Evolutionary conservation across 2,329 filamentous ascomycete genomes (phyloP), one percentile per base, ranked within the genome.

Genomic region (Diaporthe humulicola): DNA sequence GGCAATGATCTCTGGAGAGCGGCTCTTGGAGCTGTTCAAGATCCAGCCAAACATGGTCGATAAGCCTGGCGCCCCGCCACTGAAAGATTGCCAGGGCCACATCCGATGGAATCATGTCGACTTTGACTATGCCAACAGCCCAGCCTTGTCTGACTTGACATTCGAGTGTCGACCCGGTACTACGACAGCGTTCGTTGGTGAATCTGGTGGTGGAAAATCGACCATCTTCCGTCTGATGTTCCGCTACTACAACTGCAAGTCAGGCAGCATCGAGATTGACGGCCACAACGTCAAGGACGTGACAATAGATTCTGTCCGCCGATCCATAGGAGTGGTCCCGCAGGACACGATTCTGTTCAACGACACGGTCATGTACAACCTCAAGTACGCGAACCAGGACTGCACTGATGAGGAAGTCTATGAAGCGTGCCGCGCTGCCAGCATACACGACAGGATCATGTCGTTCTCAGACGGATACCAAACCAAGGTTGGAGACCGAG

Each of bases 141-240:
- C 95, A 9, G 97, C 97, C 1, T 86, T 99, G 76, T 92, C 93
- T 77, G 93, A 95, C 60, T 88, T 99, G 66, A 93, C 90, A 77
- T 98, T 99, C 84, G 92, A 93, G 77, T 98, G 96, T 83, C 86
- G 87, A 25, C 96, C 97, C 2, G 97, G 97, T 70, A 98, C 95
- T 0, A 98, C 96, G 0, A 99, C 96, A 8, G 97, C 97, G 0
- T 93, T 99, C 77, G 97, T 99, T 25, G 97, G 97, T 77, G 96
- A 98, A 83, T 98, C 96, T 42, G 97, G 97, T 60, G 97, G 97
- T 75, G 97, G 97, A 78, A 99, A 99, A 84, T 98, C 96, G 3
- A 99, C 97, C 0, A 90, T 99, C 36, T 98, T 99, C 87, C 93
- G 97, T 69, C 90, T 98, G 66, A 92, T 99, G 82, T 98, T 98